Evolutionary conservation across 2,329 filamentous ascomycete species (phyloP).

Genomic region (Alternaria tenuissima): DNA sequence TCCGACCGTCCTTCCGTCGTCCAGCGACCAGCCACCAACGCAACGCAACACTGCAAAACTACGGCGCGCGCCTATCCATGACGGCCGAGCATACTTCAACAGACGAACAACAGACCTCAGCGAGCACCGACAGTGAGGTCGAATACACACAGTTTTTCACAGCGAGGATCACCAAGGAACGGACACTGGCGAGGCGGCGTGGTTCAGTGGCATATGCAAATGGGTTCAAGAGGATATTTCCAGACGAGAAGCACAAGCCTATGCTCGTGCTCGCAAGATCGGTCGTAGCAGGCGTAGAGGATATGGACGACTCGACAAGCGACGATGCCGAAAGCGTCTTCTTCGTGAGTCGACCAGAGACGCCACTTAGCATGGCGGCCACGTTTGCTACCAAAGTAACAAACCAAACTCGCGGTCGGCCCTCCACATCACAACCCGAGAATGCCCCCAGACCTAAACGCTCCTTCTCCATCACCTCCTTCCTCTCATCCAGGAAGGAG

Average conservation of each 20-base stretch:
- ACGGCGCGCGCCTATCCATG: constrained; percentile 45
- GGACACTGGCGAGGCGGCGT: constrained; percentile 53
- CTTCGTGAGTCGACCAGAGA: constrained; percentile 50
- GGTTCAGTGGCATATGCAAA: constrained; percentile 50
- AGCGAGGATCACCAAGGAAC: constrained; percentile 44
- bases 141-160: constrained; percentile 51
- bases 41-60: constrained; percentile 72
- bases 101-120: constrained; percentile 28
- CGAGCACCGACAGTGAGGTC: constrained; percentile 37
- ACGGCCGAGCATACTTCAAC: constrained; percentile 33
- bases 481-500: constrained; percentile 53
- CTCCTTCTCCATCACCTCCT: constrained; percentile 61
- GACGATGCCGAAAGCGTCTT: constrained; percentile 52
- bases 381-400: constrained; percentile 38
- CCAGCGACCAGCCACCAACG: constrained; percentile 83
- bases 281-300: constrained; percentile 43
- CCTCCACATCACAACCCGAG: constrained; percentile 30
- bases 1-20: constrained; percentile 72
- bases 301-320: constrained; percentile 49
- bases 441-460: constrained; percentile 50
- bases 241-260: constrained; percentile 55
- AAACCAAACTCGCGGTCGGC: constrained; percentile 20
- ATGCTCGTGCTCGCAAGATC: constrained; percentile 59
- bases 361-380: constrained; percentile 46
- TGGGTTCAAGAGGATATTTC: constrained; percentile 55